Base-by-base conservation (phyloP, 2,329 filamentous ascomycete genomes). In the Ophiostoma angusticollis region DNA sequence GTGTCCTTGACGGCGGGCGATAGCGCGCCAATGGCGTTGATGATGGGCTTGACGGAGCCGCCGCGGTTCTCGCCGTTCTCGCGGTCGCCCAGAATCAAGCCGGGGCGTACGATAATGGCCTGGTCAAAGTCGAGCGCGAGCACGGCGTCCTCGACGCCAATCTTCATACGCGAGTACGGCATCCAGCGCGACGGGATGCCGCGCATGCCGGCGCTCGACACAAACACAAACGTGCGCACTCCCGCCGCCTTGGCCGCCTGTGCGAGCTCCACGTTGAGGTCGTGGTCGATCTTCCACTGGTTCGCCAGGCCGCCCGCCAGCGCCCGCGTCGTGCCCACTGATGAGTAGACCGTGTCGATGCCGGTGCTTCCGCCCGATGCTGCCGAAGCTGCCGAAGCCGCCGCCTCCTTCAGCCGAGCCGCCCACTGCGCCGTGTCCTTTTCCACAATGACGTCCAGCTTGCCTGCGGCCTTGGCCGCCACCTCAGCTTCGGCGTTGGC, bases 271-370 rank as follows among this genome's bases (percentile, higher is more conserved):
- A 93, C 58, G 59, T 93, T 93, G 31, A 94, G 67, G 53, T 91
- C 85, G 54, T 86, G 74, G 62, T 95, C 89, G 47, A 95, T 83
- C 54, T 83, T 82, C 63, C 84, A 81, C 61, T 95, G 89, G 45
- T 78, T 76, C 21, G 76, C 79, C 47, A 93, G 62, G 41, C 80
- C 68, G 45, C 87, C 87, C 0, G 85, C 86, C 11, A 69, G 67
- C 0, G 66, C 80, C 35, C 77, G 74, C 0, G 87, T 95, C 3
- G 85, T 94, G 42, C 80, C 89, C 1, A 95, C 70, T 1, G 74
- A 74, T 2, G 82, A 86, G 61, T 89, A 76, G 62, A 91, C 78
- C 47, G 81, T 64, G n/a, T n/a, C 1, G 64, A 56, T 0, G 82
- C 77, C 0, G 8, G 71, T 56, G 1, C 74, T 74, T 55, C 91